Base-by-base conservation (phyloP, 2,329 filamentous ascomycete genomes). In the Pseudogymnoascus sp. region DNA sequence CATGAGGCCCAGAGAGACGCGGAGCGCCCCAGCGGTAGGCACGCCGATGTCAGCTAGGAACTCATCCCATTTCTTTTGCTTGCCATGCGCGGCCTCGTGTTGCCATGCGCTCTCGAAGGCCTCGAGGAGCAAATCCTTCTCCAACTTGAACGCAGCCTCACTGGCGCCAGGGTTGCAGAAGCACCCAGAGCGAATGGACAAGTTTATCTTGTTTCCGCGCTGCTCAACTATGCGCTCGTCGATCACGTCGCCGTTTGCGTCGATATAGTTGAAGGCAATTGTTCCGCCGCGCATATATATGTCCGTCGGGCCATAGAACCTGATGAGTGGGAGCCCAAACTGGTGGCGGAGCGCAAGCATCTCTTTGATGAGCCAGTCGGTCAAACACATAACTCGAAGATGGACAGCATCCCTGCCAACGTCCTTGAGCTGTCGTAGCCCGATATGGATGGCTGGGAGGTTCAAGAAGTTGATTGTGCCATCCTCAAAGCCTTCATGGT, bases 81-180 rank as follows among this genome's bases (percentile, higher is more conserved):
- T 62, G 1, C 47, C 47, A 14, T 56, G 26, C 26, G 14, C 8
- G 10, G 26, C 21, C 31, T 61, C 33, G 14, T 61, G 33, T 4
- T 61, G 31, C 13, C 7, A 13, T 26, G 59, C 38, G 59, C 21
- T 42, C 33, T 61, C 59, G 21, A 61, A 61, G 47, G 24, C 13
- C 42, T 65, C 44, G 63, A 56, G 26, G 67, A 71, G 40, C 10
- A 63, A 60, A 16, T 63, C 59, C 1, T 62, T 62, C 14, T 68
- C 64, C n/a, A 77, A 59, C 2, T 68, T 71, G 14, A 77, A 69
- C 0, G 74, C 75, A 1, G 67, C 67, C 67, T 77, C 76, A 14
- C 73, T 74, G 0, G 70, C 76, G 2, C 76, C 76, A 0, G 76
- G 76, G 40, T 78, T 78, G 64, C 76, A 78, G 65, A 78, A 78